phyloP scores from a whole-genome alignment of 108 stramenopile species.

The Pseudonitzschia multistriata region DNA sequence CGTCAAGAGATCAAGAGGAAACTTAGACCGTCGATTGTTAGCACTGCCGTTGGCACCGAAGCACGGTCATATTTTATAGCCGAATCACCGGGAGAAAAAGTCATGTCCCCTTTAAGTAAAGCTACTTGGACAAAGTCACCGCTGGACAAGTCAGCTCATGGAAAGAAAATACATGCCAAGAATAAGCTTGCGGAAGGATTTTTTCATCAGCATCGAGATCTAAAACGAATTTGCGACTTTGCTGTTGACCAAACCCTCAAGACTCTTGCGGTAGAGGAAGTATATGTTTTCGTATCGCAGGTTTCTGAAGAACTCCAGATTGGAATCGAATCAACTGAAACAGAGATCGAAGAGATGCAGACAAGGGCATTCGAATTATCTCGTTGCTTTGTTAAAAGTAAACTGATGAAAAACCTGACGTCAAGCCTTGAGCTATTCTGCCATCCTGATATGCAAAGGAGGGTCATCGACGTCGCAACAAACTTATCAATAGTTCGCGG shows the following conservation, averaged over 20 bases:
- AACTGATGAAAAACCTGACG: neutral
- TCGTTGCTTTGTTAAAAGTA: neutral
- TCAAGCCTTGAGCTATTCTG: slow-evolving; percentile 18
- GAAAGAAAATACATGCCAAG: slow-evolving; percentile 5
- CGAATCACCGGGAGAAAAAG: slow-evolving; percentile 7
- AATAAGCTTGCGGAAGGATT: slow-evolving; percentile 67
- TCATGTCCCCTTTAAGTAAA: neutral
- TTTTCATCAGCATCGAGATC: slow-evolving; percentile 75
- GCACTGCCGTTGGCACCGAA: slow-evolving; percentile 4
- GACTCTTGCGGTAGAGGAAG: slow-evolving; percentile 16
- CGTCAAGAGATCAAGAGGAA: slow-evolving; percentile 34
- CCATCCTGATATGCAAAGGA: neutral
- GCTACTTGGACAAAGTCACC: neutral
- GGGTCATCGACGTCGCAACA: slow-evolving; percentile 14
- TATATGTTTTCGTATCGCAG: neutral
- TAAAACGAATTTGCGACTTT: slow-evolving; percentile 68
- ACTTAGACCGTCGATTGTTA: slow-evolving; percentile 55
- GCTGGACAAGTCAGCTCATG: neutral
- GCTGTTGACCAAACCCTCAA: slow-evolving; percentile 48
- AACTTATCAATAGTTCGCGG: slow-evolving; percentile 23
- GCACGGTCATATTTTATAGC: slow-evolving; percentile 1
- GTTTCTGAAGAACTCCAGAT: slow-evolving; percentile 9
- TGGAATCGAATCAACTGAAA: slow-evolving; percentile 3
- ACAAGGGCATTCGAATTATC: slow-evolving; percentile 8
- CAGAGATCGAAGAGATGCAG: slow-evolving; percentile 9